Conservation (phyloP, 2,329 filamentous ascomycete species). For the Chaetomium sp. region DNA sequence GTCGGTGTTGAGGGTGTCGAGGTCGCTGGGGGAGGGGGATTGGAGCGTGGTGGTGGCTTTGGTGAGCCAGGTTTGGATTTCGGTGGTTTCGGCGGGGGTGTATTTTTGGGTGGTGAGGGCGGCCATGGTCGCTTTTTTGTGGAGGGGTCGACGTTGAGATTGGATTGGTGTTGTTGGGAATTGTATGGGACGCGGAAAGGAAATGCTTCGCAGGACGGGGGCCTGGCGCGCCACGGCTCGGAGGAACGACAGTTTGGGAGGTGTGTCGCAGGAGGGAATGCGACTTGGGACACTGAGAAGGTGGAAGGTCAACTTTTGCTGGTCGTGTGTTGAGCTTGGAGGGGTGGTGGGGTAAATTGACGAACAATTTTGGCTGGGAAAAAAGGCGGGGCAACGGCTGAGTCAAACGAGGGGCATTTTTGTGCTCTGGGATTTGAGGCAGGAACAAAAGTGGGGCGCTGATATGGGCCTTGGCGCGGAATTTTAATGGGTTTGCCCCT, state of each 20-base stretch:
- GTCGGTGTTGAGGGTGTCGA: conserved; percentile 77
- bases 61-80: conserved; percentile 84
- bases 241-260: conserved; percentile 41
- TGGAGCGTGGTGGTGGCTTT: conserved; percentile 65
- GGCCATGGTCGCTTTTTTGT: too few species aligned
- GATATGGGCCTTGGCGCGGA: neutral
- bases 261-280: conserved; percentile 1
- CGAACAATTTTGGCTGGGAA: conserved; percentile 18
- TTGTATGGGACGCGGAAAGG: conserved; percentile 28
- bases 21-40: conserved; percentile 58
- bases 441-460: conserved; percentile 6
- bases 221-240: conserved; percentile 27
- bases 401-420: conserved; percentile 15
- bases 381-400: conserved; percentile 20
- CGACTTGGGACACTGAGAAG: neutral
- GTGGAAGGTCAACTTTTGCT: neutral
- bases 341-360: conserved; percentile 12
- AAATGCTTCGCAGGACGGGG: conserved; percentile 32
- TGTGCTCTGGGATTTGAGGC: neutral
- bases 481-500: neutral
- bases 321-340: neutral
- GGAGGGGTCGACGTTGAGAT: too few species aligned
- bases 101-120: conserved; percentile 63
- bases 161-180: conserved; percentile 9
- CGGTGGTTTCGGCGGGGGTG: conserved; percentile 70